A percentile compares a stretch with the other conserved stretches of the same genome.
Conservation (phyloP, 176 grass and related monocot genomes). For the Carex myosuroides region DNA sequence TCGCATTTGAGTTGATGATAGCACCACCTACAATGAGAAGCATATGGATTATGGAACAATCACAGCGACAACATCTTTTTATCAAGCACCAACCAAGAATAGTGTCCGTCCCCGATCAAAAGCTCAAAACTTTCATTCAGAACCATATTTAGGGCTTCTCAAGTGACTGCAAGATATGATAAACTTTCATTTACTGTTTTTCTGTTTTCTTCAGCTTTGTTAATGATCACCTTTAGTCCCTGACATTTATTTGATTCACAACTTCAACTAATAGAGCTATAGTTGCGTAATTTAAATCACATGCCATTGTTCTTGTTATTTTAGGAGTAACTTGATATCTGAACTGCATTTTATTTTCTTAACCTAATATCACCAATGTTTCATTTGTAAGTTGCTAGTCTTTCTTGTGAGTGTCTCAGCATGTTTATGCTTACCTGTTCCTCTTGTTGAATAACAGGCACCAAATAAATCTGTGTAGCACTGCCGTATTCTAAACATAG, state of each 20-base stretch:
- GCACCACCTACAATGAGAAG: constrained; percentile 46
- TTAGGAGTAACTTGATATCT: neutral
- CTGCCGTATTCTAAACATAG: constrained; percentile 90
- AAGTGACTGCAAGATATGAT: neutral
- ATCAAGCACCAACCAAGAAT: neutral
- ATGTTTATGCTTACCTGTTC: constrained; percentile 56
- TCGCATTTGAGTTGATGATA: constrained; percentile 80
- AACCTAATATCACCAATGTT: neutral
- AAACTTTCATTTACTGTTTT: neutral
- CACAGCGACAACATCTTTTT: constrained; percentile 9
- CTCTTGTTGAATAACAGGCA: constrained; percentile 75
- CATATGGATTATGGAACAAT: neutral
- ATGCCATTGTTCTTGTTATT: neutral
- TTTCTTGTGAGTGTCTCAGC: neutral
- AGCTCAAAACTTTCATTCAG: neutral
- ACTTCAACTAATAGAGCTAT: neutral
- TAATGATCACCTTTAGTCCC: too few species aligned
- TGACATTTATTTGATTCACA: neutral
- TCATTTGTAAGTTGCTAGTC: neutral
- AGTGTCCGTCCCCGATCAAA: neutral
- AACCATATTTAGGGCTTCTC: neutral
- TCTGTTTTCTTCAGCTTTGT: neutral
- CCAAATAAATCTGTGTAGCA: constrained; percentile 79
- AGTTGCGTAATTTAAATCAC: neutral
- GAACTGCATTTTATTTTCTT: neutral